Percentiles rank a stretch among this genome's conserved stretches.
Conservation (phyloP, 768 basidiomycete genomes). For the Lactifluus hygrophoroides region DNA sequence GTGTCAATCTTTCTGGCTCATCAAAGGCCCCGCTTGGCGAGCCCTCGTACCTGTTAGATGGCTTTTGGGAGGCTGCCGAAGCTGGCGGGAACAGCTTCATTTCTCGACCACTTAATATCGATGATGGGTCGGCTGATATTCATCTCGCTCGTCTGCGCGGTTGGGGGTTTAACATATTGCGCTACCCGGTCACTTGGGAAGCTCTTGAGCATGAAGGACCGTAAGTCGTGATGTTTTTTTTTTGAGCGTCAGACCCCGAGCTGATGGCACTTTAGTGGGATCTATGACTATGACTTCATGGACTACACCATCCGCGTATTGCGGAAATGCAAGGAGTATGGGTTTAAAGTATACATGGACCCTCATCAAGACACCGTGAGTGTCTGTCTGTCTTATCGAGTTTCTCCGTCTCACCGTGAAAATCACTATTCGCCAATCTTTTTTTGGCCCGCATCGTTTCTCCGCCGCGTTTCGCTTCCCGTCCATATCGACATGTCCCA, state of each 20-base stretch:
- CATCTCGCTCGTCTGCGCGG: slow-evolving; percentile 78
- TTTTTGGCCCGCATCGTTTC: neutral
- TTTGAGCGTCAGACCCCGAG: neutral
- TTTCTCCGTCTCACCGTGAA: neutral
- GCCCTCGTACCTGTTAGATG: slow-evolving; percentile 59
- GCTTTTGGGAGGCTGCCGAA: slow-evolving; percentile 79
- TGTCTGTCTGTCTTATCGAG: slow-evolving; percentile 12
- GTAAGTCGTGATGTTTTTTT: slow-evolving; percentile 43
- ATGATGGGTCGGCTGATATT: slow-evolving; percentile 77
- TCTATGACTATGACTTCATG: slow-evolving; percentile 87
- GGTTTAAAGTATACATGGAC: slow-evolving; percentile 88
- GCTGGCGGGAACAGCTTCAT: slow-evolving; percentile 61
- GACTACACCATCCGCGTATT: slow-evolving; percentile 84
- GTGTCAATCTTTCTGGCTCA: slow-evolving; percentile 90
- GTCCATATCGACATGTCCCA: neutral
- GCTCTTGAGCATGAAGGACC: slow-evolving; percentile 89
- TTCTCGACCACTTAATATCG: slow-evolving; percentile 71
- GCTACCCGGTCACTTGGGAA: slow-evolving; percentile 91
- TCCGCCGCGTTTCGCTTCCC: neutral
- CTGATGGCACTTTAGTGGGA: slow-evolving; percentile 45
- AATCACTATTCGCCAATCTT: neutral
- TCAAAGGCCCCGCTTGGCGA: slow-evolving; percentile 73
- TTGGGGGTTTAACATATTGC: slow-evolving; percentile 90
- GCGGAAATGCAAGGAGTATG: slow-evolving; percentile 86
- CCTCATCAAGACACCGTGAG: slow-evolving; percentile 93